Evolutionary conservation across 257 asterid species (phyloP), one percentile per base, ranked within the genome.

Genomic region (Solanum acaule): DNA sequence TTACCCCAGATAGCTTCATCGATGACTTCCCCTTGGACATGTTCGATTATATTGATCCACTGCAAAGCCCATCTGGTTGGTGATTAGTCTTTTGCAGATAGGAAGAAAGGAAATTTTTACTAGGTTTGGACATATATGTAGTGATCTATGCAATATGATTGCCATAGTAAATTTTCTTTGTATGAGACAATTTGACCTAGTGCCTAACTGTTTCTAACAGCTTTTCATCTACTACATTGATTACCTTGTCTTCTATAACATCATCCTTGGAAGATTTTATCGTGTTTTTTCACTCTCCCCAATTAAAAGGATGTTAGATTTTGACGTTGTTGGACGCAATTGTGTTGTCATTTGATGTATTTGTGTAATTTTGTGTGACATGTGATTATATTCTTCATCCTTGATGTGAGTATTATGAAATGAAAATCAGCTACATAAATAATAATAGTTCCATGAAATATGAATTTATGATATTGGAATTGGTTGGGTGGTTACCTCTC

Each of bases 61-160:
- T 95, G 78, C 96, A 98, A 8, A 92, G 98, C 90, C 98, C 95
- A n/a, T 92, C 94, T 7, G 87, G 94, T 71, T 94, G 98, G 98
- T 91, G 91, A 88, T 86, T 86, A 29, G 40, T 68, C 42, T 10
- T 3, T 65, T 85, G 23, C 67, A 15, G 75, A 37, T 1, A 20
- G 49, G 34, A 84, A 37, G 29, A 59, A 81, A 33, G 72, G 78
- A 23, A n/a, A 65, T 85, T 85, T 6, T 49, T 65, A 38, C 38
- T 85, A 68, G 56, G 49, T 16, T 49, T 65, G 61, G 75, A 61
- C 49, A 42, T 22, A 27, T 52, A 14, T 27, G 63, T 70, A 40
- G 33, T 52, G 49, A 20, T 88, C 29, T 68, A 56, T 84, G 63
- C 33, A 29, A 81, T n/a, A n/a, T n/a, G n/a, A n/a, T n/a, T n/a